phyloP scores from a whole-genome alignment of 768 basidiomycete genomes.

The Tephrocybe rancida region DNA sequence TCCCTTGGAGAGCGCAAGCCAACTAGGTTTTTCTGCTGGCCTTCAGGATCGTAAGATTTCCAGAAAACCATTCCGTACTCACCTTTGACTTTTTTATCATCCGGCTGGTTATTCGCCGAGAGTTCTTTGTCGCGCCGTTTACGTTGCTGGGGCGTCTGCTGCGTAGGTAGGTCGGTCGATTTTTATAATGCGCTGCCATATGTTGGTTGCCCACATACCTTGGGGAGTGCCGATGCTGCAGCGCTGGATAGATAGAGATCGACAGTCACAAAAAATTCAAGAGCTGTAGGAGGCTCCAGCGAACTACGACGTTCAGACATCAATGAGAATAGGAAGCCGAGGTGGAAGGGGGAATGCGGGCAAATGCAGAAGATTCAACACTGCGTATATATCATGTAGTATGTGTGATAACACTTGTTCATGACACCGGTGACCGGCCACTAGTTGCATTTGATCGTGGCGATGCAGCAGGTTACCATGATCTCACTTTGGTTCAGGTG shows the following conservation, averaged over 20 bases:
- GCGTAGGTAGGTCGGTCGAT: neutral
- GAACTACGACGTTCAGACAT: slow-evolving; percentile 39
- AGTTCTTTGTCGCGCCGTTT: slow-evolving; percentile 61
- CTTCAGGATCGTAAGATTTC: slow-evolving; percentile 1
- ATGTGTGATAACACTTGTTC: too few relatives aligned
- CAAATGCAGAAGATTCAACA: too few relatives aligned
- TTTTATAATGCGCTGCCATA: slow-evolving; percentile 45
- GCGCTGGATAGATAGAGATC: slow-evolving; percentile 64
- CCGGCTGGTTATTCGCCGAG: slow-evolving; percentile 26
- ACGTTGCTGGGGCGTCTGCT: slow-evolving; percentile 44
- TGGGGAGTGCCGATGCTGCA: slow-evolving; percentile 53
- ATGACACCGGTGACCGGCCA: too few relatives aligned
- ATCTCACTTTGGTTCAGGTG: too few relatives aligned
- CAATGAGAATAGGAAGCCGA: neutral
- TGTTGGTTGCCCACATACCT: slow-evolving; percentile 41
- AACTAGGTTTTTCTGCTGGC: slow-evolving; percentile 68
- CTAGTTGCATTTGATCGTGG: slow-evolving; percentile 5
- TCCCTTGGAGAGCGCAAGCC: slow-evolving; percentile 62
- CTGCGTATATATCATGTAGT: too few relatives aligned
- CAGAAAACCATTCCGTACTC: slow-evolving; percentile 4
- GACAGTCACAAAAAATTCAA: slow-evolving; percentile 62
- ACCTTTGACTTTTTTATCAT: slow-evolving; percentile 68
- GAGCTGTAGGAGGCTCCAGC: slow-evolving; percentile 19
- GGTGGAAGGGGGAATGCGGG: neutral
- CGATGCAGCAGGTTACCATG: slow-evolving; percentile 12